These are phyloP conservation scores for Botryotinia convoluta DNA, from an alignment of 2,329 filamentous ascomycete species.

Conservation along the genomic window DNA sequence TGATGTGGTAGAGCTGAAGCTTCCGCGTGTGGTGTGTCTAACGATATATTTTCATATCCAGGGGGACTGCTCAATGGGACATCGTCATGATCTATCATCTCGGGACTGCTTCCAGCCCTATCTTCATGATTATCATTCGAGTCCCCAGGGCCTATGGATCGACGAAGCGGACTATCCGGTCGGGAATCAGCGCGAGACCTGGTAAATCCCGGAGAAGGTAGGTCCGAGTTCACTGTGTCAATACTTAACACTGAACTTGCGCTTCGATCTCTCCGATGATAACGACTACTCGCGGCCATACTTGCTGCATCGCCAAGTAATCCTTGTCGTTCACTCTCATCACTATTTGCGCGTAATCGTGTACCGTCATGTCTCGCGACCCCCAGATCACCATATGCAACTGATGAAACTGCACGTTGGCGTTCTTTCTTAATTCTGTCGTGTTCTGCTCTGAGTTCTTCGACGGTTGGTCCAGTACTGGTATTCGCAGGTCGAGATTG, in stretches of 20 bases:
- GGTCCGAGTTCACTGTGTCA: constrained; percentile 44
- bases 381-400: constrained; percentile 74
- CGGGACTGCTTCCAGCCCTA: constrained; percentile 35
- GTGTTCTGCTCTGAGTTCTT: constrained; percentile 57
- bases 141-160: constrained; percentile 20
- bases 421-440: constrained; percentile 57
- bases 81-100: constrained; percentile 36
- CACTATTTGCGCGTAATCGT: constrained; percentile 68
- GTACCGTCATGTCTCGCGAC: constrained; percentile 76
- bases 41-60: constrained; percentile 37
- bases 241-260: constrained; percentile 57
- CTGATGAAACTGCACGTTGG: constrained; percentile 67
- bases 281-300: constrained; percentile 41
- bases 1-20: constrained; percentile 2
- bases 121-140: constrained; percentile 25
- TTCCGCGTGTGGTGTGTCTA: constrained; percentile 30
- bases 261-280: constrained; percentile 48
- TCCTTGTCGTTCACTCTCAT: constrained; percentile 66
- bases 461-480: constrained; percentile 48
- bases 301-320: constrained; percentile 67
- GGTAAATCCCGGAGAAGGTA: constrained; percentile 43
- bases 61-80: constrained; percentile 35
- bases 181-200: constrained; percentile 46
- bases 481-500: constrained; percentile 50
- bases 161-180: constrained; percentile 40